phyloP scores from a whole-genome alignment of 2,329 filamentous ascomycete species.

The Claviceps sorghi region DNA sequence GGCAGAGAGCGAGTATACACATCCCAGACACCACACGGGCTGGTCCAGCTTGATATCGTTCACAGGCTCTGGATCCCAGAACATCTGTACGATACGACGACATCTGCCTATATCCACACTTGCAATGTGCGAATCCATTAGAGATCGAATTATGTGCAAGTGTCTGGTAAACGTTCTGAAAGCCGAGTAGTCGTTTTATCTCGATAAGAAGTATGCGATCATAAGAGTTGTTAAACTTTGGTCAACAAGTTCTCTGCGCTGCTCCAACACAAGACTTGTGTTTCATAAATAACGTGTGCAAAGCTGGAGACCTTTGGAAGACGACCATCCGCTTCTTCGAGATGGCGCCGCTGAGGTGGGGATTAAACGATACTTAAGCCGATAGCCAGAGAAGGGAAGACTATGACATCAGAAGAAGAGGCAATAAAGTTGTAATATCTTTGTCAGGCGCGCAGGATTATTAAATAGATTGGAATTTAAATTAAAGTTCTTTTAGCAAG shows the following conservation, averaged over 20 bases:
- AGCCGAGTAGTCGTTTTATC: background rate
- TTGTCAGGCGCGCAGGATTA: too few species aligned
- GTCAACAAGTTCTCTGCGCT: background rate
- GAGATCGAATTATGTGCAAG: background rate
- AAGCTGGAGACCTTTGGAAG: background rate
- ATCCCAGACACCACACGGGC: constrained; percentile 71
- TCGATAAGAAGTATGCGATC: background rate
- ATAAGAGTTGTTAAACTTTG: background rate
- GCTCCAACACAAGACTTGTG: background rate
- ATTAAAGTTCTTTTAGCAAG: too few species aligned
- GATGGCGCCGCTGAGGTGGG: background rate
- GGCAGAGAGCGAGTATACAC: constrained; percentile 30
- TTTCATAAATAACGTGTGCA: background rate
- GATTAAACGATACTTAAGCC: background rate
- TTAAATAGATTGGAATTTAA: too few species aligned
- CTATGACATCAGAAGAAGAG: background rate
- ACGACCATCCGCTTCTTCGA: too few species aligned
- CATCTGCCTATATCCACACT: constrained; percentile 60
- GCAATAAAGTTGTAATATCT: too few species aligned
- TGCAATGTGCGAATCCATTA: constrained; percentile 25
- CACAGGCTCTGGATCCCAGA: constrained; percentile 80
- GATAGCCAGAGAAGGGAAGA: background rate
- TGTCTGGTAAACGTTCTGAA: background rate
- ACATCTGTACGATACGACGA: constrained; percentile 73
- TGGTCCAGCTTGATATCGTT: constrained; percentile 56